Evolutionary conservation across 805 yeast genomes (phyloP).

Genomic region (Wickerhamiella cacticola): DNA sequence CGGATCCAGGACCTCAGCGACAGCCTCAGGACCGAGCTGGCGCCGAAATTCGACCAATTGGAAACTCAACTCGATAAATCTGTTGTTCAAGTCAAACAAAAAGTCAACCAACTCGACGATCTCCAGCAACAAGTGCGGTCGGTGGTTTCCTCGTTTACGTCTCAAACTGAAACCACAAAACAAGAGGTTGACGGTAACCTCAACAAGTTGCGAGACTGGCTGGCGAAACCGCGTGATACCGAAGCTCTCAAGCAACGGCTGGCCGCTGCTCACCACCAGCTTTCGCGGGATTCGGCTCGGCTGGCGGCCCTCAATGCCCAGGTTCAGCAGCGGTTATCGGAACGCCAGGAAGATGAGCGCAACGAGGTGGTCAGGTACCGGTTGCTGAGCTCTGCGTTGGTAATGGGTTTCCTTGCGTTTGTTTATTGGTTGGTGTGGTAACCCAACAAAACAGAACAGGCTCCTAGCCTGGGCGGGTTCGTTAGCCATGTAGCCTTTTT

Average conservation of each 20-base stretch:
- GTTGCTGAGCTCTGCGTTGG: constrained; percentile 12
- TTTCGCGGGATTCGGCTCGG: constrained; percentile 22
- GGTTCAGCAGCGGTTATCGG: constrained; percentile 20
- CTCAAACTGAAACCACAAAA: constrained; percentile 18
- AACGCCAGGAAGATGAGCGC: constrained; percentile 17
- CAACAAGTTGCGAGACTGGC: constrained; percentile 20
- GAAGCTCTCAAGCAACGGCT: constrained; percentile 23
- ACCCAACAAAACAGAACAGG: too few relatives aligned
- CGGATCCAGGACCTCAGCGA: constrained; percentile 44
- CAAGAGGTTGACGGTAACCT: constrained; percentile 21
- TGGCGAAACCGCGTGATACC: constrained; percentile 20
- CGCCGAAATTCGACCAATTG: constrained; percentile 33
- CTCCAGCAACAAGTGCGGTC: constrained; percentile 19
- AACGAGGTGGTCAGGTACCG: constrained; percentile 13
- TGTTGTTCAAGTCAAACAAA: constrained; percentile 21
- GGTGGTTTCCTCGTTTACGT: constrained; percentile 18
- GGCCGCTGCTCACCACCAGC: constrained; percentile 17
- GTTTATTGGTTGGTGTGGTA: not conserved
- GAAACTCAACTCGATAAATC: constrained; percentile 17
- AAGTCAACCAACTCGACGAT: constrained; percentile 22
- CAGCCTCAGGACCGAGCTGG: constrained; percentile 36
- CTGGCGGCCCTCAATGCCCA: constrained; percentile 20
- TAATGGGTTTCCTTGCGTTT: constrained; percentile 15
- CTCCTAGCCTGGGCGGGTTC: too few relatives aligned
- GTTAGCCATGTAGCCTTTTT: too few relatives aligned